Percentiles rank a stretch among this genome's conserved stretches.
Evolutionary conservation across 1,139 yeast species (phyloP).

Genomic region (Taphrina populina): DNA sequence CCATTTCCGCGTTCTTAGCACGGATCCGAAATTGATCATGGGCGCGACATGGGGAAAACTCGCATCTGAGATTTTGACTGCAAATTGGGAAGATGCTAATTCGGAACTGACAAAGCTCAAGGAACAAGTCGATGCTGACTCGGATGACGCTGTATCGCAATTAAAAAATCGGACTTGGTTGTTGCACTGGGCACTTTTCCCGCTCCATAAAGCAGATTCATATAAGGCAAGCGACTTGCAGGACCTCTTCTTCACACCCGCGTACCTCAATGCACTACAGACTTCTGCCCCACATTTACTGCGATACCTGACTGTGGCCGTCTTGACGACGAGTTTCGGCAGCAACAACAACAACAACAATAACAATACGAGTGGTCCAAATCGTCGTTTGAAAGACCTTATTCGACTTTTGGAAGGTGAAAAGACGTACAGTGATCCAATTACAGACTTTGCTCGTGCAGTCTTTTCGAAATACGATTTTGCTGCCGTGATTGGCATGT

Average conservation of each 20-base stretch:
- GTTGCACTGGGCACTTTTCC: slow-evolving; percentile 64
- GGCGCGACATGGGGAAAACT: slow-evolving; percentile 67
- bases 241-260: slow-evolving; percentile 58
- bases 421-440: slow-evolving; percentile 63
- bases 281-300: slow-evolving; percentile 67
- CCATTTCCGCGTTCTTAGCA: slow-evolving; percentile 57
- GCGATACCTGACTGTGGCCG: slow-evolving; percentile 61
- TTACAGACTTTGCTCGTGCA: slow-evolving; percentile 56
- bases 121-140: slow-evolving; percentile 55
- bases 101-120: slow-evolving; percentile 56
- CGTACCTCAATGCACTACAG: slow-evolving; percentile 62
- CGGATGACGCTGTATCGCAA: slow-evolving; percentile 57
- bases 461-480: slow-evolving; percentile 59
- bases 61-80: slow-evolving; percentile 57
- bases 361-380: slow-evolving; percentile 43
- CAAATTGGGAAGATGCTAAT: slow-evolving; percentile 54
- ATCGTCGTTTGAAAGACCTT: slow-evolving; percentile 57
- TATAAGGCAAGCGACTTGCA: slow-evolving; percentile 49
- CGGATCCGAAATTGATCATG: slow-evolving; percentile 52
- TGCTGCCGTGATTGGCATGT: slow-evolving; percentile 52
- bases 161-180: slow-evolving; percentile 64
- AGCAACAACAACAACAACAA: no score
- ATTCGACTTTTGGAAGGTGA: slow-evolving; percentile 59
- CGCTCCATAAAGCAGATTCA: slow-evolving; percentile 52
- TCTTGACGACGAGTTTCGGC: slow-evolving; percentile 44